Evolutionary conservation across 2,329 filamentous ascomycete species (phyloP), one percentile per base, ranked within the genome.

Genomic region (Ambrosiella xylebori): DNA sequence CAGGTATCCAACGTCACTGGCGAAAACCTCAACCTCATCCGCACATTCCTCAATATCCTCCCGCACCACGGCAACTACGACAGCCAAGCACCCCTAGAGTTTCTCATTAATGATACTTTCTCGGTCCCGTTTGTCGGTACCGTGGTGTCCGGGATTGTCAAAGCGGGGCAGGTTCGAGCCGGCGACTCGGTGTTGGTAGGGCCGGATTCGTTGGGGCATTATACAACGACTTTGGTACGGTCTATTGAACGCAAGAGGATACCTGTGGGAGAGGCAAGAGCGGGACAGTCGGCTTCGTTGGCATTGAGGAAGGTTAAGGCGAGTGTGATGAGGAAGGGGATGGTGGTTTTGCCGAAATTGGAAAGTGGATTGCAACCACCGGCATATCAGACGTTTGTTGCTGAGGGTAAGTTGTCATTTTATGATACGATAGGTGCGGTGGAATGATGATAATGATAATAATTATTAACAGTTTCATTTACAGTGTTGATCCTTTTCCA

Each of bases 1-100:
- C 90, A 97, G 66, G 89, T 98, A 9, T 97, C 91, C 64, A 98
- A 98, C 66, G 93, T 98, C 38, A 97, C 93, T 0, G 93, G 93
- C 51, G 81, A 94, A 69, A 88, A 87, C 61, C 77, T 98, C 51
- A 87, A 96, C 62, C 77, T 96, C 3, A 89, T 98, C 4, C 85
- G 91, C 57, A 87, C 85, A 0, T 98, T 98, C 69, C 73, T 98
- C 57, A 97, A 97, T 65, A 95, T 97, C 61, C 76, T 98, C 2
- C 93, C 93, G 0, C 90, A 95, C 64, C 88, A 96, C 64, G 91
- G 91, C 54, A 86, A 91, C 61, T 97, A 97, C 68, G 87, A 97
- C 67, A 77, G 84, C 15, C 83, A 88, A 52, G 88, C 87, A 0
- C 84, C 90, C 0, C 94, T 97, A 63, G 93, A 97, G 67, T 96